A percentile compares a stretch with the other conserved stretches of the same genome.
Conservation (phyloP, 2,329 filamentous ascomycete species). For the Aotearoamyces nothofagi region DNA sequence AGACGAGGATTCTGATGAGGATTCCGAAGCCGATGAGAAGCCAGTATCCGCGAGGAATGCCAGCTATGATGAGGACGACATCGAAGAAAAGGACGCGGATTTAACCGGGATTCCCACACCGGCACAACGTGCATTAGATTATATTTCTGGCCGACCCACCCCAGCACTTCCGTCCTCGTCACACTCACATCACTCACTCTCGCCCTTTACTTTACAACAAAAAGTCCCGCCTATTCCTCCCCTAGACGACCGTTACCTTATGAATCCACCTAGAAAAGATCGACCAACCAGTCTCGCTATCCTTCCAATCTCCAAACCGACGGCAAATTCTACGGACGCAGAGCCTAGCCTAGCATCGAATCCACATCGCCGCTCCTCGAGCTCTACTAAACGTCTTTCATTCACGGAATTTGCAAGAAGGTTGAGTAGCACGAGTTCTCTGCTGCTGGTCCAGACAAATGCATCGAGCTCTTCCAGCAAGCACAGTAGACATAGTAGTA, state of each 20-base stretch:
- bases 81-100: slow-evolving; percentile 12
- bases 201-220: background rate
- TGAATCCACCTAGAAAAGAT: no score
- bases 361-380: background rate
- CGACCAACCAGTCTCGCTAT: background rate
- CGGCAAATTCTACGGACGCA: no score
- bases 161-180: slow-evolving; percentile 1
- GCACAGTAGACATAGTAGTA: background rate
- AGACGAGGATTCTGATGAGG: slow-evolving; percentile 13
- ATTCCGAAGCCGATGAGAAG: slow-evolving; percentile 27
- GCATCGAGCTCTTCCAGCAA: background rate
- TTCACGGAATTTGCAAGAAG: slow-evolving; percentile 42
- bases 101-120: slow-evolving; percentile 5
- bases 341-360: background rate
- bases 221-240: background rate
- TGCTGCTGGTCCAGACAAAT: slow-evolving; percentile 40
- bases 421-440: slow-evolving; percentile 40
- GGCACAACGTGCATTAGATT: slow-evolving; percentile 7
- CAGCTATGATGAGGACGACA: slow-evolving; percentile 23
- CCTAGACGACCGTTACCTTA: background rate
- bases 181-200: background rate
- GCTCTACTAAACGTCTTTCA: slow-evolving; percentile 23
- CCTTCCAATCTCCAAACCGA: no score
- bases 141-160: slow-evolving; percentile 6
- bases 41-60: no score